Evolutionary conservation across 805 yeast species (phyloP), one percentile per base, ranked within the genome.

Genomic region (Starmerella davenportii): DNA sequence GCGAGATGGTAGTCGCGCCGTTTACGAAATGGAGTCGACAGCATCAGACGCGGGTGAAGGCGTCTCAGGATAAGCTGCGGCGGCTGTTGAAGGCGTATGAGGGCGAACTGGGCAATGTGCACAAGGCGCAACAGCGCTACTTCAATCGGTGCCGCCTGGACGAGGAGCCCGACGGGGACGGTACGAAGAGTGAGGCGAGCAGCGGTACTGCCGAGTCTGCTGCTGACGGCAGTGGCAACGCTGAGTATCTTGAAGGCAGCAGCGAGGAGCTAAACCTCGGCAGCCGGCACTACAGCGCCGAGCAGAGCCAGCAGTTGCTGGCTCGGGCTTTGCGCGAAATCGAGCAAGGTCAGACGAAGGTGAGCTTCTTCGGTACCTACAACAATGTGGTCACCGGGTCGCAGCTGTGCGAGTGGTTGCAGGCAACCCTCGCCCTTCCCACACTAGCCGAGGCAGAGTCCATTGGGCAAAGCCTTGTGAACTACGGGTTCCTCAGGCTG

Each of bases 141-240:
- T 79, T 77, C 64, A 78, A 74, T 57, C 77, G 76, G 52, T 79
- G 90, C 55, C 62, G 92, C 37, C 60, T 72, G 43, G 62, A 78
- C 38, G 93, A 80, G 54, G 80, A 76, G 40, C 43, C 40, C 19
- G 43, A 29, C n/a, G 34, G 20, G 8, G 38, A 33, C 14, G 14
- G 37, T 13, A 4, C 19, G n/a, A 9, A 5, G 7, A 24, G 23
- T 14, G 28, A 14, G 21, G 34, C 14, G 4, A 25, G 24, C 15
- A 35, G 20, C 14, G 14, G 30, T 25, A n/a, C n/a, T n/a, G n/a
- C n/a, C n/a, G n/a, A n/a, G n/a, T n/a, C n/a, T n/a, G n/a, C n/a
- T n/a, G n/a, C n/a, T n/a, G n/a, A n/a, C n/a, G 34, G 16, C 29
- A 29, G 20, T 17, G 29, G 18, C n/a, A n/a, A 17, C 17, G 17